Percentiles rank a stretch among this genome's conserved stretches.
phyloP scores from a whole-genome alignment of 495 filamentous ascomycete genomes.

The Aspergillus saccharolyticus region DNA sequence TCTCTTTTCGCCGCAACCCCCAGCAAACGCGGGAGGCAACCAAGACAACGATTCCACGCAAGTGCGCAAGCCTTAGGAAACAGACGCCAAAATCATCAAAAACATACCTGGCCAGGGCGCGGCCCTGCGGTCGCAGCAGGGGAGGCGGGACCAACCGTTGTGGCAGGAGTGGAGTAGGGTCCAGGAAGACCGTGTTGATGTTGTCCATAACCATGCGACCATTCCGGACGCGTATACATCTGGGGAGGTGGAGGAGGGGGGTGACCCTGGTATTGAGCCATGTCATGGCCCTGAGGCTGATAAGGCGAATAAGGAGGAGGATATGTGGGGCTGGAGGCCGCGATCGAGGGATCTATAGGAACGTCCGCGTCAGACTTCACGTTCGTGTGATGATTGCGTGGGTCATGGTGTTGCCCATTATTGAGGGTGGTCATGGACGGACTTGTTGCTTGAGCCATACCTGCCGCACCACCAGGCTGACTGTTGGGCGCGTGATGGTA shows the following conservation, averaged over 20 bases:
- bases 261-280: conserved; percentile 62
- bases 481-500: conserved; percentile 70
- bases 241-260: conserved; percentile 51
- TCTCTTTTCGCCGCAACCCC: conserved; percentile 9
- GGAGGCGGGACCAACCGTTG: conserved; percentile 54
- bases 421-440: conserved; percentile 80
- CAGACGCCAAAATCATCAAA: conserved; percentile 36
- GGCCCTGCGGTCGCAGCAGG: conserved; percentile 56
- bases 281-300: conserved; percentile 72
- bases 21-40: conserved; percentile 21
- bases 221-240: conserved; percentile 79
- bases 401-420: conserved; percentile 64
- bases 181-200: conserved; percentile 59
- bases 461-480: conserved; percentile 70
- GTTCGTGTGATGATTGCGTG: conserved; percentile 54
- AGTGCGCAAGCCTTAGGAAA: conserved; percentile 28
- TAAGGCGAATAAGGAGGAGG: conserved; percentile 82
- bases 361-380: conserved; percentile 90
- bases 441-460: conserved; percentile 98
- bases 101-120: conserved; percentile 70
- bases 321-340: conserved; percentile 87
- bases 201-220: conserved; percentile 68
- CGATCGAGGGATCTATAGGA: conserved; percentile 98
- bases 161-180: conserved; percentile 57
- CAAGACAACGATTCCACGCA: conserved; percentile 31